Evolutionary conservation across 1,284 basidiomycete species (phyloP).

Genomic region (Phylloporus sp.): DNA sequence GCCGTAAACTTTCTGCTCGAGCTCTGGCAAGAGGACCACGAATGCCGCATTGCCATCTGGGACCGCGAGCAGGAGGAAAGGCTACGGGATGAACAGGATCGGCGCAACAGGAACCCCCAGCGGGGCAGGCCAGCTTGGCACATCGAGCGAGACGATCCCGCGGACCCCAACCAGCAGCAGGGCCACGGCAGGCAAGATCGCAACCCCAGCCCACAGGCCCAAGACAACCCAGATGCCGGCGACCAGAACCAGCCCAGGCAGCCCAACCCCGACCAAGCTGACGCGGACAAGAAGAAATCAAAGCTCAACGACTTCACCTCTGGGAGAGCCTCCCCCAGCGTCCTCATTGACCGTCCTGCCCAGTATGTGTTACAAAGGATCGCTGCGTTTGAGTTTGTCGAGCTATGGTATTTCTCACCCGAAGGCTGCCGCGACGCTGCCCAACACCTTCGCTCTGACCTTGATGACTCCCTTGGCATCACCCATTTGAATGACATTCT

Average conservation of each 20-base stretch:
- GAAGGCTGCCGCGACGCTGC: background rate
- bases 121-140: no score
- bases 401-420: background rate
- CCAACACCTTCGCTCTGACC: background rate
- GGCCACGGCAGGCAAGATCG: no score
- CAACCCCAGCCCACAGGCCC: no score
- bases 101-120: no score
- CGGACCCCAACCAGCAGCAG: no score
- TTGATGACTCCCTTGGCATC: background rate
- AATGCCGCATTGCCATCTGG: background rate
- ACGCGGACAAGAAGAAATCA: no score
- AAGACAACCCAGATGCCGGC: no score
- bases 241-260: no score
- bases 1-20: background rate
- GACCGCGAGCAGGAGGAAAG: background rate
- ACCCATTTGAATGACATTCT: background rate
- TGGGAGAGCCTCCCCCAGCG: background rate
- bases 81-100: background rate
- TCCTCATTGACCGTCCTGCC: constrained; percentile 3
- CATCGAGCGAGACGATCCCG: no score
- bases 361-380: constrained; percentile 31
- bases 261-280: no score
- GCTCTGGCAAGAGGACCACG: background rate
- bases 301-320: background rate
- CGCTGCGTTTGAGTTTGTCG: background rate